Conservation (phyloP, 2,329 filamentous ascomycete species). For the Metarhizium guizhouense region DNA sequence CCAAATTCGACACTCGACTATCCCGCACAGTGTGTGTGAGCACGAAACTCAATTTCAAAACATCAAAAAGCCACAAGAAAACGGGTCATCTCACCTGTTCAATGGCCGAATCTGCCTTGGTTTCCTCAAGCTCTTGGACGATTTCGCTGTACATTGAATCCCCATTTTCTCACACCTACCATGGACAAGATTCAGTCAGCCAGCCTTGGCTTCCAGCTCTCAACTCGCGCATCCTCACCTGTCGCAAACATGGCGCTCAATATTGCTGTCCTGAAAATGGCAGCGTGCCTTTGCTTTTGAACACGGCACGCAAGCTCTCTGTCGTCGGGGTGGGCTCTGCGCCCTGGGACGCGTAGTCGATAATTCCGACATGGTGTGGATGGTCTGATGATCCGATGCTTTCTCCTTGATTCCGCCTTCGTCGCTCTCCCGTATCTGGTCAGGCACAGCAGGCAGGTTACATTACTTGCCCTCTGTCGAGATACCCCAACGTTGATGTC, state of each 20-base stretch:
- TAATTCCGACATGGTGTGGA: not conserved
- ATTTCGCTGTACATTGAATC: conserved; percentile 19
- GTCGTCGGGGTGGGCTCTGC: conserved; percentile 19
- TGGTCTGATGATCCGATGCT: not conserved
- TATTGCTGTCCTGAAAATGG: conserved; percentile 16
- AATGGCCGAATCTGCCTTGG: conserved; percentile 19
- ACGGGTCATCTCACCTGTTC: conserved; percentile 12
- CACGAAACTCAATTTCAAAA: no score
- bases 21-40: no score
- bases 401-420: not conserved
- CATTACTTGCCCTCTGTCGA: not conserved
- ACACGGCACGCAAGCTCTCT: conserved; percentile 21
- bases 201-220: not conserved
- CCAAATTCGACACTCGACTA: no score
- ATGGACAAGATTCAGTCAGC: not conserved
- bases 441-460: not conserved
- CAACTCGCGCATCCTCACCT: conserved; percentile 11
- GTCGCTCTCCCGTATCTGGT: not conserved
- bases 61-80: no score
- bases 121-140: conserved; percentile 20
- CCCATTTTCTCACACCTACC: conserved; percentile 10
- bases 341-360: conserved; percentile 4
- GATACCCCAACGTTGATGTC: conserved; percentile 8
- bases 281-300: conserved; percentile 19
- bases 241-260: conserved; percentile 17